These are phyloP conservation scores for Cutaneotrichosporon sp. DNA, from an alignment of 1,284 basidiomycete species.

Conservation along the genomic window DNA sequence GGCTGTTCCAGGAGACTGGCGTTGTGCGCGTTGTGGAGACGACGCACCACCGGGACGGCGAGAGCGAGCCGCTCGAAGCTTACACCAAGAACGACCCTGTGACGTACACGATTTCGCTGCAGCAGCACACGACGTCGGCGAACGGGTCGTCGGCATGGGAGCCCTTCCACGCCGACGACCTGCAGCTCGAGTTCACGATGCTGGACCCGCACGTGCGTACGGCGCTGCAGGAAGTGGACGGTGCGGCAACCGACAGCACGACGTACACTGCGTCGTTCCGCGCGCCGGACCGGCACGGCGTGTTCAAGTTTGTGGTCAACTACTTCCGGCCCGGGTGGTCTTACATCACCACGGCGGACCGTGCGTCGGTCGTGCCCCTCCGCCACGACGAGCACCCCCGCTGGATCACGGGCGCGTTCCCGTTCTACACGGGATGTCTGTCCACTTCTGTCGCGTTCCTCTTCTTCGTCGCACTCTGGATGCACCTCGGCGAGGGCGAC, in stretches of 20 bases:
- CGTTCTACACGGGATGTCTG: constrained; percentile 85
- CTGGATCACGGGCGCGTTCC: constrained; percentile 89
- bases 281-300: constrained; percentile 90
- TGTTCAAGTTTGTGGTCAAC: constrained; percentile 90
- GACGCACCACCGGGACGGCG: constrained; percentile 65
- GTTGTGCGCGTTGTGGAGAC: constrained; percentile 73
- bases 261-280: constrained; percentile 74
- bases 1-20: constrained; percentile 85
- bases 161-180: constrained; percentile 64
- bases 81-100: constrained; percentile 87
- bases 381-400: constrained; percentile 91
- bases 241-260: constrained; percentile 18
- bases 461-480: constrained; percentile 76
- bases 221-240: constrained; percentile 54
- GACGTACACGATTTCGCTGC: constrained; percentile 60
- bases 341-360: constrained; percentile 65
- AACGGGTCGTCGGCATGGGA: constrained; percentile 54
- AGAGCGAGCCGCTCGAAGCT: constrained; percentile 54
- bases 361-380: constrained; percentile 83
- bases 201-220: constrained; percentile 89
- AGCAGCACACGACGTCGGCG: constrained; percentile 32
- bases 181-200: constrained; percentile 97
- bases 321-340: constrained; percentile 80
- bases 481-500: constrained; percentile 57
- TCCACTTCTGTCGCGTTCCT: constrained; percentile 79